These are phyloP conservation scores for Spirogloea muscicola DNA, from an alignment of 139 green algal species.

Conservation along the genomic window DNA sequence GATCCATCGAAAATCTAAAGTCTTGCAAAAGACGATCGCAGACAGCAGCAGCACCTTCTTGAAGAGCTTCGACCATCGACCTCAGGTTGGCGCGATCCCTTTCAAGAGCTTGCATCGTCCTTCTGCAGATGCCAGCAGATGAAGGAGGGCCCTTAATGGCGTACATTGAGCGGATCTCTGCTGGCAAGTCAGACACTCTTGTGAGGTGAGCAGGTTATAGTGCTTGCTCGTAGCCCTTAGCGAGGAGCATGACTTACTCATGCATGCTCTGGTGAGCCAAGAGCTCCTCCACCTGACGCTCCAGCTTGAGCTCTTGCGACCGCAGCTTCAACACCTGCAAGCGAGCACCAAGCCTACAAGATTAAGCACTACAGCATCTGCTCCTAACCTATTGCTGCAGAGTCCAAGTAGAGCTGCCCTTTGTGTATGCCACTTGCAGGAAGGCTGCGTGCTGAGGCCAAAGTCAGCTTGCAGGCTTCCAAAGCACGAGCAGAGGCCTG, in stretches of 20 bases:
- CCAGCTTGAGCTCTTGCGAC: slow-evolving; percentile 39
- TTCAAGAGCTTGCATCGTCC: slow-evolving; percentile 5
- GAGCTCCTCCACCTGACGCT: slow-evolving; percentile 8
- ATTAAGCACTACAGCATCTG: too few species aligned
- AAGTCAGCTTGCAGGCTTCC: too few species aligned
- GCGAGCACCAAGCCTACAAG: too few species aligned
- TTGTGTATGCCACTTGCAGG: too few species aligned
- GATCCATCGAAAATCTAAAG: too few species aligned
- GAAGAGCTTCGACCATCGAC: neutral
- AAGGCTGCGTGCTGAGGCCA: too few species aligned
- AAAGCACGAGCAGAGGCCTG: too few species aligned
- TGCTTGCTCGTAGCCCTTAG: neutral
- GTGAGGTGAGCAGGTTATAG: neutral
- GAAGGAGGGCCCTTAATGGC: neutral
- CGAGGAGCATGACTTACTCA: neutral
- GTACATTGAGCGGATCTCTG: slow-evolving; percentile 10
- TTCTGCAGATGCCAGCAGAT: neutral
- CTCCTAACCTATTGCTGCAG: too few species aligned
- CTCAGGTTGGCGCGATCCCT: slow-evolving; percentile 22
- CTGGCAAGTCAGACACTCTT: neutral
- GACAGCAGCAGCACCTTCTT: too few species aligned
- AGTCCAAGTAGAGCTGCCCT: too few species aligned
- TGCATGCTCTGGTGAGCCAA: neutral
- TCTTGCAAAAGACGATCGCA: too few species aligned
- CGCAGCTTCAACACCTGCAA: slow-evolving; percentile 34